A percentile compares a stretch with the other conserved stretches of the same genome.
Evolutionary conservation across 192 early-diverging fungal species (phyloP).

Genomic region (Rhizophagus clarus): DNA sequence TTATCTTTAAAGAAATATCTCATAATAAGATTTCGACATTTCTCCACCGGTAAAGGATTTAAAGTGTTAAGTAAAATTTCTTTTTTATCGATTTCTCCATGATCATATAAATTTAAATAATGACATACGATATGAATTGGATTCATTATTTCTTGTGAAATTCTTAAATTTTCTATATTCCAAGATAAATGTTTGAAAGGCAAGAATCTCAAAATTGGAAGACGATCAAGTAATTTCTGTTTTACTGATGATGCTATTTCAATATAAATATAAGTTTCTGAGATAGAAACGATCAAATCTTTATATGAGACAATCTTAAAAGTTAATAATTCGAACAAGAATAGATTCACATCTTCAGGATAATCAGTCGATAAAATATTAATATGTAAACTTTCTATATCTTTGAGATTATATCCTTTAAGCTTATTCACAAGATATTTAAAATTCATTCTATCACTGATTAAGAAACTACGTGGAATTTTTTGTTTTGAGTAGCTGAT

Average conservation of each 20-base stretch:
- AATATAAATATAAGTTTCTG: slow-evolving; percentile 1
- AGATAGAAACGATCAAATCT: not conserved
- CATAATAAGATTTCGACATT: slow-evolving; percentile 9
- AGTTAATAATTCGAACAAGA: slow-evolving; percentile 25
- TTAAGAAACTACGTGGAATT: slow-evolving; percentile 9
- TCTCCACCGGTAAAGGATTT: not conserved
- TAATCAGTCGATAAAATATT: not conserved
- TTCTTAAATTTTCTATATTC: slow-evolving; percentile 21
- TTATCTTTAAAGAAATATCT: slow-evolving; percentile 17
- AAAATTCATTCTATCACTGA: slow-evolving; percentile 14
- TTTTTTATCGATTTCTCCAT: not conserved
- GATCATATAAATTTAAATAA: slow-evolving; percentile 16
- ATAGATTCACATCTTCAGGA: not conserved
- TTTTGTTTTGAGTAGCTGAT: not conserved
- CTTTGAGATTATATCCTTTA: not conserved
- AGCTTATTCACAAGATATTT: slow-evolving; percentile 23
- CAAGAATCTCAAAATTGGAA: not conserved
- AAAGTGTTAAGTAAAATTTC: not conserved
- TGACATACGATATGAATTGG: slow-evolving; percentile 20
- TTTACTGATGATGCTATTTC: slow-evolving; percentile 22
- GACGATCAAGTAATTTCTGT: not conserved
- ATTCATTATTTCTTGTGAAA: not conserved
- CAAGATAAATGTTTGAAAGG: slow-evolving; percentile 16
- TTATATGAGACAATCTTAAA: slow-evolving; percentile 13
- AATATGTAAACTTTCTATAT: slow-evolving; percentile 21